A percentile compares a stretch with the other conserved stretches of the same genome.
These are phyloP conservation scores for Phytopythium cucurbitacearum DNA, from an alignment of 352 stramenopile species.

Conservation along the genomic window DNA sequence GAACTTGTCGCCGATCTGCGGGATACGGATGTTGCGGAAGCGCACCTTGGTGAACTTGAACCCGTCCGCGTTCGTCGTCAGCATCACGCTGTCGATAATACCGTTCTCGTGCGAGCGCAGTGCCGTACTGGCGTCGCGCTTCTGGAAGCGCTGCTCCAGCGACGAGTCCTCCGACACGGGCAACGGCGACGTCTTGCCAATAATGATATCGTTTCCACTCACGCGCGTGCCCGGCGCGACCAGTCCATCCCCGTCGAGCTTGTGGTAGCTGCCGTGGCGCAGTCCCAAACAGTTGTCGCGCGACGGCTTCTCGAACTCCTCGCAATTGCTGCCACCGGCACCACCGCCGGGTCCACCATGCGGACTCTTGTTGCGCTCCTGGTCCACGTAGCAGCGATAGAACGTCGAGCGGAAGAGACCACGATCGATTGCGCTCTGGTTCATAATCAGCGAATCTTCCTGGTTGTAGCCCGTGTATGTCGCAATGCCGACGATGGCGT, in stretches of 20 bases:
- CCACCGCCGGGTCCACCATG: constrained; percentile 54
- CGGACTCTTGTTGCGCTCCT: constrained; percentile 87
- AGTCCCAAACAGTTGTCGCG: constrained; percentile 94
- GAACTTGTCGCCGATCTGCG: constrained; percentile 99
- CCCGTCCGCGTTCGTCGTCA: constrained; percentile 97
- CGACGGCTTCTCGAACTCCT: constrained; percentile 96
- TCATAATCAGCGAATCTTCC: constrained; percentile 99
- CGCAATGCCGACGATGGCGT: constrained; percentile 92
- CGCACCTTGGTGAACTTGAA: constrained; percentile 97
- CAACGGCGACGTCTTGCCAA: constrained; percentile 97
- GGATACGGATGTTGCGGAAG: constrained; percentile 98
- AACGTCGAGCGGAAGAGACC: constrained; percentile 99
- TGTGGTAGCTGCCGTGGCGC: constrained; percentile 97
- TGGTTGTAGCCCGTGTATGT: constrained; percentile 96
- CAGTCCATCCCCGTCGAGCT: constrained; percentile 98
- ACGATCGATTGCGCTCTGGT: constrained; percentile 98
- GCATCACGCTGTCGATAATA: constrained; percentile 99
- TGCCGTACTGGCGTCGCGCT: constrained; percentile 95
- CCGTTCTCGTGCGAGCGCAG: constrained; percentile 98
- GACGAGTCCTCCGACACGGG: constrained; percentile 75
- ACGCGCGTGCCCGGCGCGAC: constrained; percentile 95
- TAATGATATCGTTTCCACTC: constrained; percentile 98
- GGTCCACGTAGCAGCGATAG: constrained; percentile 98
- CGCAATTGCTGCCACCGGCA: constrained; percentile 57
- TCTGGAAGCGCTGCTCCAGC: constrained; percentile 90